Evolutionary conservation across 1,284 basidiomycete genomes (phyloP), one percentile per base, ranked within the genome.

Genomic region (Ceratobasidium sp.): DNA sequence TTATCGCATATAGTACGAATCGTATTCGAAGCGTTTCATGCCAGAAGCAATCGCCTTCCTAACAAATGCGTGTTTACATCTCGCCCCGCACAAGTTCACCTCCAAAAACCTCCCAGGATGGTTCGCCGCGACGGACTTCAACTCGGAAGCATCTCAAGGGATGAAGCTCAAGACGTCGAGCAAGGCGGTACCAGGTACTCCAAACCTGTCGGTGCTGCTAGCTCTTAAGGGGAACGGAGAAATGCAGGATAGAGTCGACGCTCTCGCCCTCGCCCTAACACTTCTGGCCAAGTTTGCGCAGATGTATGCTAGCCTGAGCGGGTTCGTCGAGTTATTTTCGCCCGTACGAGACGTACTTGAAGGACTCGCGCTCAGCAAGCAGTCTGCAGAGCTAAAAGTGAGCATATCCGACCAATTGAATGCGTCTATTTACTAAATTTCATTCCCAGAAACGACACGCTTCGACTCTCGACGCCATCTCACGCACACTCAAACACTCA

Each of bases 41-140:
- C 98, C 98, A 0, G 98, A 99, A 82, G 94, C 89, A 1, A 81
- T 96, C 77, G 97, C 94, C 82, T 97, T 97, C 80, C 80, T 95
- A 44, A 84, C 91, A 19, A 92, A 92, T 75, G 81, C 89, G 2
- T 82, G 94, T 41, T 83, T 95, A 29, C 89, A 94, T 78, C 87
- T 99, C 9, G 87, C 91, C 0, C 93, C 93, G 0, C 87, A 89
- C 78, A 78, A 79, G 19, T 90, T 89, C 80, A 82, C 83, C 44
- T 81, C 80, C 48, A 82, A 83, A 59, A 83, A 85, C 1, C 79
- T 94, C 50, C 93, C 91, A 3, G 91, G 90, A 1, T 83, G 82
- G 4, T 92, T 94, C 81, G 87, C 93, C 0, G 86, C 87, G n/a
- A 93, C 91, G 9, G 94, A 96, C 80, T 89, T 94, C 74, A 84